Base-by-base conservation (phyloP, 495 filamentous ascomycete species). In the Tetracladium setigerum region DNA sequence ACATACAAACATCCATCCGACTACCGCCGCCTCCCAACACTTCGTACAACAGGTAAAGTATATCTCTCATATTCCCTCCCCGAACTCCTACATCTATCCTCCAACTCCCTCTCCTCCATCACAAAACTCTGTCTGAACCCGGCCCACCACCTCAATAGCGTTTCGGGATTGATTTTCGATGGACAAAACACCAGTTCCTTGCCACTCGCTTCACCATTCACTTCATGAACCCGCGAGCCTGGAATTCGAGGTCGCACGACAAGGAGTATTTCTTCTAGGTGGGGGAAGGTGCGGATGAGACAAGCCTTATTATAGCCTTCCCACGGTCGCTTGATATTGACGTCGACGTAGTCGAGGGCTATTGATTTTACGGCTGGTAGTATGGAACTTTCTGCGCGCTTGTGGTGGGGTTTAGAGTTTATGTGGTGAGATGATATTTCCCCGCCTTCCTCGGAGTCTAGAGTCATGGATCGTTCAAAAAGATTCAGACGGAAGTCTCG, bases 281-380 rank as follows among this genome's bases (percentile, higher is more conserved):
- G 41, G 1, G 59, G 62, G 38, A 75, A 75, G 36, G 61, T 64
- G 37, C 67, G 61, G 33, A 75, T 56, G 34, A 74, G 50, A 31
- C 58, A 59, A 38, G 69, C 67, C 57, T 77, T 75, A 57, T 67
- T 72, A 49, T 74, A 77, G 1, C 66, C 65, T 57, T 77, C 73
- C 73, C 73, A 77, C 18, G 70, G 71, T 33, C 71, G 54, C 38
- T 69, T 67, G 40, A 77, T 62, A 19, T 65, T 58, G 18, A 64
- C 58, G 17, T 55, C 57, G 24, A 77, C 70, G 34, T 72, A 66
- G 48, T 77, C 73, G 36, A 77, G 61, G 1, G 72, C 73, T 18
- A 77, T 55, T 8, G 63, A 57, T 24, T 49, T 50, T 12, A 66
- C 57, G 33, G 56, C 52, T 15, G 59, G 50, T 18, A 57, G 49